Evolutionary conservation across 768 basidiomycete species (phyloP).

Genomic region (Dioszegia crocea): DNA sequence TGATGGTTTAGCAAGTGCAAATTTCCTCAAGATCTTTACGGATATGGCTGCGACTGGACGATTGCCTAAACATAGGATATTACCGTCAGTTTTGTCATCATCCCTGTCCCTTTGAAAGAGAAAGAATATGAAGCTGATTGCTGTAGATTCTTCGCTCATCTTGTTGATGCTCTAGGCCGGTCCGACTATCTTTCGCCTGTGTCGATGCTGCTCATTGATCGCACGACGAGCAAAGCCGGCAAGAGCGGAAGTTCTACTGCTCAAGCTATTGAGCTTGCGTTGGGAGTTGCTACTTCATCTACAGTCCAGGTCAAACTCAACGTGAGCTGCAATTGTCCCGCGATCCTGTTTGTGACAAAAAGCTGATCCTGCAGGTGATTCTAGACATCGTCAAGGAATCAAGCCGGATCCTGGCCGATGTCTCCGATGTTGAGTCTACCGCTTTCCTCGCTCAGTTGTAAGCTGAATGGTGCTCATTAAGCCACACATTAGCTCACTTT

Average conservation of each 20-base stretch:
- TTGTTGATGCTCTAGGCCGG: slow-evolving; percentile 75
- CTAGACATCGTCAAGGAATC: slow-evolving; percentile 66
- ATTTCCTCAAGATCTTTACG: slow-evolving; percentile 81
- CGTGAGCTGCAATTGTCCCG: slow-evolving; percentile 15
- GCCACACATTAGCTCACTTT: background rate
- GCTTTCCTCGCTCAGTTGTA: slow-evolving; percentile 55
- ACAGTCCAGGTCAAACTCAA: slow-evolving; percentile 28
- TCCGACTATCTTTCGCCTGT: slow-evolving; percentile 76
- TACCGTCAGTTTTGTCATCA: slow-evolving; percentile 59
- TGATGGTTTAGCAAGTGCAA: slow-evolving; percentile 3
- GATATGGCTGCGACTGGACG: slow-evolving; percentile 89
- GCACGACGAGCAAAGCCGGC: slow-evolving; percentile 62
- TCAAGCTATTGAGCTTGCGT: slow-evolving; percentile 67
- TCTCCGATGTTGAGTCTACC: slow-evolving; percentile 25
- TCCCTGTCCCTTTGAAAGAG: background rate
- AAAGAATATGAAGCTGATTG: background rate
- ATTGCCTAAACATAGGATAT: slow-evolving; percentile 86
- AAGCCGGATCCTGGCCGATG: slow-evolving; percentile 55
- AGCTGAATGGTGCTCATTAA: too few species aligned
- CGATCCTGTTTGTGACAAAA: background rate
- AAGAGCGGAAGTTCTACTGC: slow-evolving; percentile 54
- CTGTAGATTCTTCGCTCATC: slow-evolving; percentile 77
- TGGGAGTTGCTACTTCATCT: slow-evolving; percentile 54
- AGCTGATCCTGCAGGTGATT: slow-evolving; percentile 55
- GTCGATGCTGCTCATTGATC: slow-evolving; percentile 79